Base-by-base conservation (phyloP, 345 rosid genomes). In the Gossypium thurberi region DNA sequence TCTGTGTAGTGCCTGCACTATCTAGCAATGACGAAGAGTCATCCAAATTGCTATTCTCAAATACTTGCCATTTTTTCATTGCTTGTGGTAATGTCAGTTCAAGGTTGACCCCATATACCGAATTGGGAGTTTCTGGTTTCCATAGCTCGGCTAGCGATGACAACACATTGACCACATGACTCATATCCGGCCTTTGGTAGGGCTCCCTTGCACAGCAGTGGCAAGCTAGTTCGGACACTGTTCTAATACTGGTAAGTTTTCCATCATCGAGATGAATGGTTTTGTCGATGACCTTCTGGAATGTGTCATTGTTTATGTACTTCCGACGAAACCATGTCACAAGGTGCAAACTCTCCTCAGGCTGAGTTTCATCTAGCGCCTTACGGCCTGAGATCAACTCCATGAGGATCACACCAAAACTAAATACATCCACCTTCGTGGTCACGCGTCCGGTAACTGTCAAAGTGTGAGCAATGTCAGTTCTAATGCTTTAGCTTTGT, bases 371-470 rank as follows among this genome's bases (percentile, higher is more conserved):
- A 67, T 88, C 97, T 3, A 92, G 86, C 17, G 89, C 97, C 82
- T 79, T 89, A 57, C 91, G 75, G 21, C 98, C 94, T 0, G 97
- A 78, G 70, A 92, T 72, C 75, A 90, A 71, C 80, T 92, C 98
- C 94, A 90, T 86, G 21, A 90, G 88, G 70, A 92, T 90, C 46
- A 92, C 94, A 20, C 98, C 98, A 40, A 85, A 90, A 84, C 97
- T 87, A 69, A 83, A 90, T n/a, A 90, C 93, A 67, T 92, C 94
- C 6, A 88, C 94, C 77, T 90, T 92, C 46, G 89, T 87, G 28
- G 96, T 90, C 76, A 92, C 94, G 79, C 97, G 83, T 40, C 98
- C 98, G 1, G 96, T 90, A 75, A 82, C 98, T 90, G 85, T 81
- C 43, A 37, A 53, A 28, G n/a, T 20, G 10, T 4, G 7, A 40